A percentile compares a stretch with the other conserved stretches of the same genome.
These are phyloP conservation scores for Tylopilus balloui DNA, from an alignment of 768 basidiomycete genomes.

Conservation along the genomic window DNA sequence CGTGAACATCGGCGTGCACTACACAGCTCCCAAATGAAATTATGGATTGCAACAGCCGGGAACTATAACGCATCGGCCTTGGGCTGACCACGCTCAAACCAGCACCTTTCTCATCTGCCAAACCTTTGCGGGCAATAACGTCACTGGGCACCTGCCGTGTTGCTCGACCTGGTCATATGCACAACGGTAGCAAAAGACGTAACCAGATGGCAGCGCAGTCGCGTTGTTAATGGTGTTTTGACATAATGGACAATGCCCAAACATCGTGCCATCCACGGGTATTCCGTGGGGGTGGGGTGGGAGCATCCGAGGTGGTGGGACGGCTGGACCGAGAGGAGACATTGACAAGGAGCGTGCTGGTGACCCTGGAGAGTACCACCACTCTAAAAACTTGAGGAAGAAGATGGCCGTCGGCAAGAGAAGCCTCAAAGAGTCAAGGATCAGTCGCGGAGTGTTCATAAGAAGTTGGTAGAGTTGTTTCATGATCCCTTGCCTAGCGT, in stretches of 20 bases:
- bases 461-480: constrained; percentile 46
- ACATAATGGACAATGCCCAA: constrained; percentile 87
- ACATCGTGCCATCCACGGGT: constrained; percentile 55
- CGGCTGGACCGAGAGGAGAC: constrained; percentile 58
- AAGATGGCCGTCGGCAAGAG: constrained; percentile 88
- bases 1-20: constrained; percentile 1
- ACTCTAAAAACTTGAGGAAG: constrained; percentile 94
- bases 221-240: constrained; percentile 70
- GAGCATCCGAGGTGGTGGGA: constrained; percentile 75
- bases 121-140: constrained; percentile 64
- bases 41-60: constrained; percentile 1
- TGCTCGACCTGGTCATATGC: constrained; percentile 79
- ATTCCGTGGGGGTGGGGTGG: constrained; percentile 71
- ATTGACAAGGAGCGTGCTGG: constrained; percentile 71
- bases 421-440: constrained; percentile 74
- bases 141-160: constrained; percentile 81
- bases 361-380: constrained; percentile 97
- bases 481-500: constrained; percentile 35
- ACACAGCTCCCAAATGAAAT: constrained; percentile 5
- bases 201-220: constrained; percentile 86
- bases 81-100: constrained; percentile 45
- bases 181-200: constrained; percentile 93
- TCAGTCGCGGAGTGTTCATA: constrained; percentile 50
- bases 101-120: constrained; percentile 89
- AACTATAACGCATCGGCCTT: not conserved